phyloP scores from a whole-genome alignment of 148 eudicot genomes.

The Silene conica region DNA sequence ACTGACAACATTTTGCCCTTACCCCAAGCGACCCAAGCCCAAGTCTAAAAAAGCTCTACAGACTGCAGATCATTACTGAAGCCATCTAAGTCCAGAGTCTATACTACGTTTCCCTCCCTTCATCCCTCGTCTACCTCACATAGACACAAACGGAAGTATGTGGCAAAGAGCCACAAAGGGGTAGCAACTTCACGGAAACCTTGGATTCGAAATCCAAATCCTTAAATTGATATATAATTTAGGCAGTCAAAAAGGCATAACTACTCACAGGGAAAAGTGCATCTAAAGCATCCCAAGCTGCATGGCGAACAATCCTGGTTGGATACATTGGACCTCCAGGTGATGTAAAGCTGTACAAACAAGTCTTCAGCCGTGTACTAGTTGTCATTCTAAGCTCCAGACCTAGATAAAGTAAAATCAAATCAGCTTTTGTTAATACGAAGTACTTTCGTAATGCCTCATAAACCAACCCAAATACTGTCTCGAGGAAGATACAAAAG shows the following conservation, averaged over 20 bases:
- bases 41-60: too few relatives aligned
- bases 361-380: conserved; percentile 79
- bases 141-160: too few relatives aligned
- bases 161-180: background rate
- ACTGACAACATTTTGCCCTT: too few relatives aligned
- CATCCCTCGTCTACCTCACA: too few relatives aligned
- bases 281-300: conserved; percentile 90
- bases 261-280: conserved; percentile 85
- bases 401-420: conserved; percentile 37
- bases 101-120: too few relatives aligned
- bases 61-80: too few relatives aligned
- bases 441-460: background rate
- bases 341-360: conserved; percentile 92
- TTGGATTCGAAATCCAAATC: background rate
- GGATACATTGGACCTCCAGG: conserved; percentile 98
- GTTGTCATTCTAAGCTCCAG: conserved; percentile 85
- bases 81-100: too few relatives aligned
- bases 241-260: background rate
- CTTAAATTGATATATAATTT: background rate
- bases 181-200: background rate
- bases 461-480: background rate
- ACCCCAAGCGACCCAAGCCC: too few relatives aligned
- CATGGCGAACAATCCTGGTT: conserved; percentile 92
- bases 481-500: background rate
- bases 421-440: background rate